Base-by-base conservation (phyloP, 805 yeast genomes). In the Cyberlindnera mrakii region DNA sequence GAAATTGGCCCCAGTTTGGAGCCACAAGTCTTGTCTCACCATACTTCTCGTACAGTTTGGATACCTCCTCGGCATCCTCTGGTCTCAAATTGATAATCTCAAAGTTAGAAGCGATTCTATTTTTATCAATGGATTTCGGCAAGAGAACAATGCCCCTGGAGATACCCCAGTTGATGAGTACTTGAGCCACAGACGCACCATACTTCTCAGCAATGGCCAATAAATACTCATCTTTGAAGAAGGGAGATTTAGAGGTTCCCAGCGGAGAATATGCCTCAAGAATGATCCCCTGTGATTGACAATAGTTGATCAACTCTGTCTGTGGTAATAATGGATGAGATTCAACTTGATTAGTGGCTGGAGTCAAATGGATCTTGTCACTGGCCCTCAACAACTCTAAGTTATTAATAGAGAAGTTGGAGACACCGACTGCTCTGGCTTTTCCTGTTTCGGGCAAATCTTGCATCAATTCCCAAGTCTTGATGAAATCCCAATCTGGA, bases 161-260 rank as follows among this genome's bases (percentile, higher is more conserved):
- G 23, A 75, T 61, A 30, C 74, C 78, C 86, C 86, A 81, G 27
- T 81, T 74, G 48, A 80, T 65, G 41, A 76, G 64, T 29, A 79
- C 55, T 42, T 72, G 72, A 13, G 80, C 82, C 10, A 79, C 69
- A 9, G 60, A 58, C 11, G 59, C 63, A 10, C 53, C 54, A 47
- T 70, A 59, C 45, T 68, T 68, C 33, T 69, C 59, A 11, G 83
- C 81, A 37, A 80, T 54, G 13, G 63, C 60, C 13, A 54, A 46
- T 16, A 81, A 55, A 5, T 64, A 58, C 33, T 64, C 68, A 50
- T 79, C 72, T 25, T 45, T 45, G 35, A 51, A 48, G 33, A 51
- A 36, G 30, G 55, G 53, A 20, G 53, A 49, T n/a, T 41, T 38
- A 10, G 48, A 41, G 1, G 53, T 43, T 4, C 54, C 55, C 40